Evolutionary conservation across 1,284 basidiomycete genomes (phyloP), one percentile per base, ranked within the genome.

Genomic region (Filobasidium uniguttulatum): DNA sequence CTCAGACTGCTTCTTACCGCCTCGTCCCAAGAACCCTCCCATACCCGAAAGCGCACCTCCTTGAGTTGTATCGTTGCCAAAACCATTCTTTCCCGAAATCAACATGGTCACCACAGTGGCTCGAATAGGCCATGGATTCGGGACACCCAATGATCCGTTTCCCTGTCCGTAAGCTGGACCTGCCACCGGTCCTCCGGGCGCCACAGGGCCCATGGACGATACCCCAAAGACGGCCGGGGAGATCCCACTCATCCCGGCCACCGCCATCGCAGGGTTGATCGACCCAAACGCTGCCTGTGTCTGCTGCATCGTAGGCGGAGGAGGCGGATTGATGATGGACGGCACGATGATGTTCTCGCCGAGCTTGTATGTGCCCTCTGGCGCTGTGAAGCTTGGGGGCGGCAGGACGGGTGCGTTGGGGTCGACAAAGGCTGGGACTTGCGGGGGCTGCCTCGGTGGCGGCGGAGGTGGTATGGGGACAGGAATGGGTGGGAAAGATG

Each of bases 21-120:
- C 67, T 45, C 52, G 71, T 37, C 72, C 75, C 54, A 46, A 61
- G 60, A 35, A 74, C 69, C 35, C 74, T 73, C 8, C 78, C 78
- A 7, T 85, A 37, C 38, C 55, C 53, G 2, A 49, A 47, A 30
- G 44, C 44, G n/a, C n/a, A n/a, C n/a, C n/a, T n/a, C n/a, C n/a
- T n/a, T n/a, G n/a, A n/a, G n/a, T n/a, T n/a, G n/a, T n/a, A n/a
- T n/a, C n/a, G 8, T 48, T 46, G n/a, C 48, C 48, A 25, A 26
- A 48, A 33, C 53, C 25, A 19, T 22, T 22, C 4, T 22, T 22
- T 7, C 76, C 29, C 84, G 69, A 56, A 81, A 80, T 8, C 76
- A 78, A 48, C 83, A 73, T 9, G 77, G 48, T 49, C 14, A 51
- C 51, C 23, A 56, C 46, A 9, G 30, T 52, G 28, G 55, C 46